Percentiles rank a stretch among this genome's conserved stretches.
These are phyloP conservation scores for Prorocentrum cordatum DNA, from an alignment of 169 alveolate species.

Conservation along the genomic window DNA sequence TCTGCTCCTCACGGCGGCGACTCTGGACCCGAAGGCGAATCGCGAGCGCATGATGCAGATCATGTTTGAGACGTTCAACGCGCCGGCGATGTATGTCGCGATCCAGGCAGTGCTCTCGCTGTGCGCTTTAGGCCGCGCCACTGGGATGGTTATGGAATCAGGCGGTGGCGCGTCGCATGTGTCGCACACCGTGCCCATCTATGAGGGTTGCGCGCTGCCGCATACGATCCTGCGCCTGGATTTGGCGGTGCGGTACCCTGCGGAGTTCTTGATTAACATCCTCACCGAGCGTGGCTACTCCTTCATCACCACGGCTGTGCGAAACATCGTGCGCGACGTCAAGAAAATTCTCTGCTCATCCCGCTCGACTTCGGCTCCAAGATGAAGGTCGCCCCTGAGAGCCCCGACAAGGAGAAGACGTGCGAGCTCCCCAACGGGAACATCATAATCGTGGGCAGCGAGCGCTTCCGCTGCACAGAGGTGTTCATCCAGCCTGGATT, in stretches of 20 bases:
- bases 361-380: conserved; percentile 93
- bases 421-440: conserved; percentile 37
- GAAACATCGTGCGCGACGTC: conserved; percentile 93
- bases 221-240: conserved; percentile 15
- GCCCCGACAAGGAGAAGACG: conserved; percentile 27
- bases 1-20: conserved; percentile 93
- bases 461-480: conserved; percentile 95
- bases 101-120: background rate
- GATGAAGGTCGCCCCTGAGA: conserved; percentile 78
- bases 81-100: conserved; percentile 92
- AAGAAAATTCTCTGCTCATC: conserved; percentile 97
- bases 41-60: conserved; percentile 94
- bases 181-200: conserved; percentile 96
- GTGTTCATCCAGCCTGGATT: conserved; percentile 73
- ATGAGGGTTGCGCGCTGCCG: conserved; percentile 5
- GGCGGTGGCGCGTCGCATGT: conserved; percentile 99
- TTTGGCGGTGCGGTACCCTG: conserved; percentile 13
- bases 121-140: background rate
- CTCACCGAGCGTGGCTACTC: conserved; percentile 80
- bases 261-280: conserved; percentile 2
- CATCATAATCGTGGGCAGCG: conserved; percentile 87
- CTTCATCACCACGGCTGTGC: conserved; percentile 94
- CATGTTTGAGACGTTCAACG: conserved; percentile 96
- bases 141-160: conserved; percentile 92
- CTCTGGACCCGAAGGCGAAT: conserved; percentile 92